A percentile compares a stretch with the other conserved stretches of the same genome.
phyloP scores from a whole-genome alignment of 805 yeast species.

The Blastobotrys peoriensis region DNA sequence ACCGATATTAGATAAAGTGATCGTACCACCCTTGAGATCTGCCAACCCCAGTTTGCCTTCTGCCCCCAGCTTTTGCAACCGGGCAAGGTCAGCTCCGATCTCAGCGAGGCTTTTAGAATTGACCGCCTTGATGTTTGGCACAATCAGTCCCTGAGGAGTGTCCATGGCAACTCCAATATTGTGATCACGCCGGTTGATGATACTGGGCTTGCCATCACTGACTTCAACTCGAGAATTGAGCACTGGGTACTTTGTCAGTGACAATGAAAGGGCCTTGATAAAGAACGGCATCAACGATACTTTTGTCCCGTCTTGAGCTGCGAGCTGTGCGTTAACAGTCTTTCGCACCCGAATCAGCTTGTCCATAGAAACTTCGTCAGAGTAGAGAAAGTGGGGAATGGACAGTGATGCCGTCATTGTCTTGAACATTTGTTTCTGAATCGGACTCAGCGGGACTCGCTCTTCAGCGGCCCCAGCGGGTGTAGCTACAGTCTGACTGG shows the following conservation, averaged over 20 bases:
- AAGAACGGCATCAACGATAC: conserved; percentile 31
- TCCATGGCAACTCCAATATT: conserved; percentile 33
- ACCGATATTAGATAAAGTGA: conserved; percentile 31
- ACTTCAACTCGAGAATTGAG: conserved; percentile 24
- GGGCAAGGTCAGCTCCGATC: conserved; percentile 25
- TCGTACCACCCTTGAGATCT: conserved; percentile 30
- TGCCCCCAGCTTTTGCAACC: conserved; percentile 25
- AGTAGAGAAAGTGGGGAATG: conserved; percentile 31
- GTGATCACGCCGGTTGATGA: conserved; percentile 24
- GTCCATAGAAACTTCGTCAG: conserved; percentile 29
- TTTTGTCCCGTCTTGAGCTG: conserved; percentile 11
- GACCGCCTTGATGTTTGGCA: conserved; percentile 30
- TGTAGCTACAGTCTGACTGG: conserved; percentile 2
- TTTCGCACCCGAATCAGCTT: conserved; percentile 22
- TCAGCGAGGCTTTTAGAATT: conserved; percentile 23
- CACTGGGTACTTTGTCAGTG: conserved; percentile 25
- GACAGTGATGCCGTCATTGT: conserved; percentile 28
- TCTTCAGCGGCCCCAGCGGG: conserved; percentile 6
- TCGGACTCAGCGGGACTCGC: conserved; percentile 23
- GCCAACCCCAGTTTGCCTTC: conserved; percentile 24
- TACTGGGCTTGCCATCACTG: conserved; percentile 18
- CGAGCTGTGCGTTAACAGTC: conserved; percentile 20
- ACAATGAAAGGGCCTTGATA: conserved; percentile 30
- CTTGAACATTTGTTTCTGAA: conserved; percentile 30
- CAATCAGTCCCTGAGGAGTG: conserved; percentile 30